phyloP scores from a whole-genome alignment of 208 protist genomes.

The Trypanosoma cruzi region DNA sequence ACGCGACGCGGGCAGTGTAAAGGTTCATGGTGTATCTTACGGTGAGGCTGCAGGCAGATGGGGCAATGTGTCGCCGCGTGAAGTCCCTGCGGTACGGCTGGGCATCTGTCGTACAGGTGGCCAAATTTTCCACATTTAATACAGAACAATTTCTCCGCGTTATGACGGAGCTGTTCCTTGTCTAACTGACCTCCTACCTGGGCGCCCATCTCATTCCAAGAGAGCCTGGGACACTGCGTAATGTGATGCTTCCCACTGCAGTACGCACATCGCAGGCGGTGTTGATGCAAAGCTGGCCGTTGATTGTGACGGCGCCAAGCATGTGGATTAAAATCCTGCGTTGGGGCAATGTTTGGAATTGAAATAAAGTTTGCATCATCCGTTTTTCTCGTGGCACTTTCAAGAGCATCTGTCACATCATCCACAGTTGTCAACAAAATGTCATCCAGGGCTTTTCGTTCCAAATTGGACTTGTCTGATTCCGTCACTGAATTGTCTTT shows the following conservation, averaged over 20 bases:
- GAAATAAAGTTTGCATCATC: constrained; percentile 29
- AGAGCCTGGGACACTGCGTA: constrained; percentile 58
- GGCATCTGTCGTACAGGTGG: constrained; percentile 55
- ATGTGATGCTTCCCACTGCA: constrained; percentile 80
- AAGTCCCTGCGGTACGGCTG: constrained; percentile 34
- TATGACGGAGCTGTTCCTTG: constrained; percentile 8
- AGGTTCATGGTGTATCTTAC: constrained; percentile 36
- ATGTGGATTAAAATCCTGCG: constrained; percentile 44
- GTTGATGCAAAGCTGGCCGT: constrained; percentile 65
- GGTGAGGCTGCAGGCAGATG: constrained; percentile 43
- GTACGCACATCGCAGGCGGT: constrained; percentile 74
- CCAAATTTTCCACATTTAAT: constrained; percentile 63
- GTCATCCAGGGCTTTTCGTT: background rate
- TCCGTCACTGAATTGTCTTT: background rate
- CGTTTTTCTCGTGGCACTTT: background rate
- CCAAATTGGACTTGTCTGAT: background rate
- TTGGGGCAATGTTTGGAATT: constrained; percentile 56
- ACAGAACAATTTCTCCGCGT: constrained; percentile 48
- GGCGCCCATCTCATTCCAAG: constrained; percentile 2
- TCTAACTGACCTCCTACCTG: background rate
- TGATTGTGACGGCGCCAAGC: constrained; percentile 39
- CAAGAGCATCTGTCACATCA: constrained; percentile 20
- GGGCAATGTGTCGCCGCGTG: constrained; percentile 56
- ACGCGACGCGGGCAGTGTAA: constrained; percentile 55
- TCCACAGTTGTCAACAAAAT: constrained; percentile 18